Conservation (phyloP, 2,329 filamentous ascomycete species). For the Sarocladiaceae sp. region DNA sequence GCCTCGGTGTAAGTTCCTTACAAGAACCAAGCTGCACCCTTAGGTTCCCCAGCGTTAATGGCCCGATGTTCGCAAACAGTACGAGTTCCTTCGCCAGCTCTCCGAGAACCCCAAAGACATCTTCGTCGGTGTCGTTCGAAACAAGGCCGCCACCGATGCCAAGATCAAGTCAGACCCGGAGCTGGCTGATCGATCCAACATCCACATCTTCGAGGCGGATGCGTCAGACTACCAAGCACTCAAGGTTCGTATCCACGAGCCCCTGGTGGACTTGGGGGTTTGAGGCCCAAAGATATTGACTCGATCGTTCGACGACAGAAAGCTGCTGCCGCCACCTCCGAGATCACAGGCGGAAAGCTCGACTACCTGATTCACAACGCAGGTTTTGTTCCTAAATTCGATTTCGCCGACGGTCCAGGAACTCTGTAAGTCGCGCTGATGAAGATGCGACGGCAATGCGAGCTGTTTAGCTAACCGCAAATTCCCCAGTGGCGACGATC, state of each 20-base stretch:
- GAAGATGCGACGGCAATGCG: not conserved
- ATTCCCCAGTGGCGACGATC: not conserved
- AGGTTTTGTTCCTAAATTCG: constrained; percentile 22
- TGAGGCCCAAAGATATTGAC: no score
- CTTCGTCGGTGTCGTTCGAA: constrained; percentile 41
- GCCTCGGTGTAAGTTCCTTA: constrained; percentile 14
- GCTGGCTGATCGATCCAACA: constrained; percentile 29
- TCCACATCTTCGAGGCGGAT: constrained; percentile 41
- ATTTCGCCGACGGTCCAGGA: not conserved
- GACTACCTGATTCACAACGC: constrained; percentile 48
- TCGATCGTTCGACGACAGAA: not conserved
- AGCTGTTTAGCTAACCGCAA: not conserved
- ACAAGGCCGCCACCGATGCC: constrained; percentile 37
- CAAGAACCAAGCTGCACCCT: not conserved
- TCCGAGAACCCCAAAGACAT: constrained; percentile 36
- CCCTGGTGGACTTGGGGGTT: not conserved
- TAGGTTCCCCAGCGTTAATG: not conserved
- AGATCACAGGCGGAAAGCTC: constrained; percentile 29
- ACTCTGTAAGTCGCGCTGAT: constrained; percentile 8
- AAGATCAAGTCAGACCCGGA: constrained; percentile 30
- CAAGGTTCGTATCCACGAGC: constrained; percentile 18
- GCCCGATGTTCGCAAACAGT: constrained; percentile 25
- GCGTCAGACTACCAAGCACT: constrained; percentile 32
- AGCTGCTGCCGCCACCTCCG: constrained; percentile 2
- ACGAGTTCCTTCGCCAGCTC: constrained; percentile 40